Percentiles rank a stretch among this genome's conserved stretches.
Evolutionary conservation across 1,139 yeast species (phyloP).

Genomic region (Taiozyma onychis): DNA sequence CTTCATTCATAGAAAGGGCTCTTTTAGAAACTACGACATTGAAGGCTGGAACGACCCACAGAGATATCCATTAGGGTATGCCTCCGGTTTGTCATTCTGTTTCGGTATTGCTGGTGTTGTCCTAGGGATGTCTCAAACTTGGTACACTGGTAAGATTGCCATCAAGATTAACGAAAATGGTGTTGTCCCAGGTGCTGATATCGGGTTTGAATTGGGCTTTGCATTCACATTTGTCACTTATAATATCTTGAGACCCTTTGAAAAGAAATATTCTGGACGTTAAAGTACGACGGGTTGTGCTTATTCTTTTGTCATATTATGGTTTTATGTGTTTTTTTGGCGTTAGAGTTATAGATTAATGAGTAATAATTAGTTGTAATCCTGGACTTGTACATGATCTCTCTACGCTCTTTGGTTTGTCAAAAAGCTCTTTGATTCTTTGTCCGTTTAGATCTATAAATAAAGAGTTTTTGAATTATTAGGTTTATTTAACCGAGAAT

Average conservation of each 20-base stretch:
- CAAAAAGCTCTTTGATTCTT: no score
- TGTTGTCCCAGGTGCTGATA: slow-evolving; percentile 62
- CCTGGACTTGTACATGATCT: not conserved
- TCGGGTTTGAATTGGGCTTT: slow-evolving; percentile 78
- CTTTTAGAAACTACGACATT: slow-evolving; percentile 52
- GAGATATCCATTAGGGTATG: slow-evolving; percentile 65
- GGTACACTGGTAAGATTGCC: slow-evolving; percentile 74
- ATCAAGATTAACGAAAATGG: slow-evolving; percentile 41
- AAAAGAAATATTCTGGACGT: slow-evolving; percentile 56
- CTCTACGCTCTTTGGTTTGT: no score
- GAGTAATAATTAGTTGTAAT: not conserved
- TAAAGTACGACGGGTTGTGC: slow-evolving; percentile 5
- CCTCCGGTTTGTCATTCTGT: slow-evolving; percentile 73
- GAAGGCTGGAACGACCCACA: slow-evolving; percentile 51
- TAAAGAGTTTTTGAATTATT: no score
- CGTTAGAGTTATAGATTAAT: not conserved
- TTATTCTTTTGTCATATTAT: not conserved
- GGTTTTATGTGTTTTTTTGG: not conserved
- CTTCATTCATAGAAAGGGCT: slow-evolving; percentile 60
- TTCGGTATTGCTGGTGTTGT: slow-evolving; percentile 85
- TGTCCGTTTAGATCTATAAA: no score
- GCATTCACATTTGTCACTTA: slow-evolving; percentile 64
- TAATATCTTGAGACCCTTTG: slow-evolving; percentile 60
- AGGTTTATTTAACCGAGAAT: not conserved
- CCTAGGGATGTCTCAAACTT: slow-evolving; percentile 78